Evolutionary conservation across 2,329 filamentous ascomycete species (phyloP), one percentile per base, ranked within the genome.

Genomic region (Neopestalotiopsis rosae): DNA sequence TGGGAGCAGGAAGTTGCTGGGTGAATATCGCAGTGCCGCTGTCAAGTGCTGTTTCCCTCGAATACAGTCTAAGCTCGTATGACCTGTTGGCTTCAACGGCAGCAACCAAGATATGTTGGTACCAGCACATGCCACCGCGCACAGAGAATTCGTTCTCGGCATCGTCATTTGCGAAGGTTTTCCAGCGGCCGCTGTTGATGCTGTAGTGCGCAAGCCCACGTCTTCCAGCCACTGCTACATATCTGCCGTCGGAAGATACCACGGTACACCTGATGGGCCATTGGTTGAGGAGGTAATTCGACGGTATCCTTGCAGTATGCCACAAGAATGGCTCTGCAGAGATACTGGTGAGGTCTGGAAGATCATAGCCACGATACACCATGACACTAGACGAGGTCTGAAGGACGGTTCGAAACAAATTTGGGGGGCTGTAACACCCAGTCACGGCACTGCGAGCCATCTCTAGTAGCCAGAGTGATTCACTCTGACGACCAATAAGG

Each of bases 101-200:
- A 52, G 94, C 95, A 68, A 98, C 93, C 20, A 99, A 86, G 40
- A 98, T 93, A 80, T 99, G 95, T 73, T 97, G 94, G 78, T 97
- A 95, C 96, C 96, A 99, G 79, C 95, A 98, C 95, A 99, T 97
- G 6, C 96, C 96, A 63, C 96, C 96, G 71, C 95, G 88, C 14
- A 99, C 94, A 30, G 94, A 90, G 77, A 99, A 99, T 71, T 95
- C 94, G 74, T 95, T 94, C 80, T 98, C 96, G 76, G 91, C 88
- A 38, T 88, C 89, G 32, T 91, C 88, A 74, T 95, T 94, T 63
- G 92, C 88, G 78, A 99, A 99, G 0, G 92, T 97, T 79, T 97
- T 98, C 96, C 96, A 99, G 69, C 96, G 89, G 34, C 95, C 94
- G 77, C 95, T 98, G 73, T 92, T 92, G 70, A 98, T 90, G 76